Evolutionary conservation across 176 grass and related monocot species (phyloP).

Genomic region (Aegilops longissima): DNA sequence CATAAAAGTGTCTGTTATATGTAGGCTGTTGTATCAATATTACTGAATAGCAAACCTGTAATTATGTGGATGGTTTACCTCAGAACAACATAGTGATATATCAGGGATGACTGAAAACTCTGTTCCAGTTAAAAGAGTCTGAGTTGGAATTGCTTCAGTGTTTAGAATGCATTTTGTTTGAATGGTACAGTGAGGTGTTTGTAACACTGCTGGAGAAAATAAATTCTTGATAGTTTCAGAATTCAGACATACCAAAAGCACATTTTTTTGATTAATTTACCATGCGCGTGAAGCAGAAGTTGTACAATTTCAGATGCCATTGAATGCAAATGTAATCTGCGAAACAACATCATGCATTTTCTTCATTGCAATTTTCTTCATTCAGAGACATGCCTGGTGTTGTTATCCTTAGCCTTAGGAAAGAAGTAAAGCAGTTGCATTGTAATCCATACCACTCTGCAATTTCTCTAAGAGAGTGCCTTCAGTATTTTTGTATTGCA

Average conservation of each 20-base stretch:
- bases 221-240: background rate
- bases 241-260: background rate
- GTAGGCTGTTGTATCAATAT: background rate
- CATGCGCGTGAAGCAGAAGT: no score
- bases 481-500: background rate
- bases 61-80: background rate
- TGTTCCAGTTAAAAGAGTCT: background rate
- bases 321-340: background rate
- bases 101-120: background rate
- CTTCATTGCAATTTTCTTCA: background rate
- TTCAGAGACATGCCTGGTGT: background rate
- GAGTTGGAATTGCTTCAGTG: background rate
- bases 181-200: background rate
- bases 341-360: background rate
- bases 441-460: background rate
- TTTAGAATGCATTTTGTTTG: background rate
- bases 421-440: background rate
- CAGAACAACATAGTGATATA: background rate
- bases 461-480: background rate
- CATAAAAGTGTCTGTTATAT: background rate
- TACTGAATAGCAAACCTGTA: background rate
- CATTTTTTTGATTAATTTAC: background rate
- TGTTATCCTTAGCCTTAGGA: background rate
- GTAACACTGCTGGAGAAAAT: background rate
- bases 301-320: background rate